Conservation (phyloP, 108 stramenopile genomes). For the Pseudonitzschia delicatissima region DNA sequence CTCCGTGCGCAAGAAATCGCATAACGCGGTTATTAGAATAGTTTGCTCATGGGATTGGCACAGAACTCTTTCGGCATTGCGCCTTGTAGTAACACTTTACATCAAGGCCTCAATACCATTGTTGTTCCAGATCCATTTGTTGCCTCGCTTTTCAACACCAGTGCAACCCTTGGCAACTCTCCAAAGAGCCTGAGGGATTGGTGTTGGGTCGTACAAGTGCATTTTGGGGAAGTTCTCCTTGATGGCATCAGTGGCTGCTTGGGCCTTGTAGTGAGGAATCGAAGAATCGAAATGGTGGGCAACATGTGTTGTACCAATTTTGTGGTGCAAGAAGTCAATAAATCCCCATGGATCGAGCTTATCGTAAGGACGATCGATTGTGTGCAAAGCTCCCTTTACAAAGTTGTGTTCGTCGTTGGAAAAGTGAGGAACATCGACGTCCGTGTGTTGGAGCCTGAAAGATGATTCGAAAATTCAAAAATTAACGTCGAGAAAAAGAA, state of each 20-base stretch:
- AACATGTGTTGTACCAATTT: constrained; percentile 96
- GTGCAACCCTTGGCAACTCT: constrained; percentile 81
- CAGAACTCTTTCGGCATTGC: no score
- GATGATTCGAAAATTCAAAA: neutral
- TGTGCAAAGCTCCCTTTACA: constrained; percentile 95
- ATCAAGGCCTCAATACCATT: constrained; percentile 55
- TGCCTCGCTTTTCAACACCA: constrained; percentile 70
- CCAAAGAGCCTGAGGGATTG: constrained; percentile 85
- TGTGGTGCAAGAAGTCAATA: constrained; percentile 94
- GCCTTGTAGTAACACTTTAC: no score
- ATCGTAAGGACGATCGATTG: constrained; percentile 95
- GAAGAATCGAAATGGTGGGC: constrained; percentile 95
- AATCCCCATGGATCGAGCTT: constrained; percentile 83
- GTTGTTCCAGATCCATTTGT: constrained; percentile 78
- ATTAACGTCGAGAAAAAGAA: neutral
- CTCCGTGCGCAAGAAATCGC: no score
- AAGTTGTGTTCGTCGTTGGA: constrained; percentile 88
- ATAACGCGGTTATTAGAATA: no score
- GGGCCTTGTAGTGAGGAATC: constrained; percentile 87
- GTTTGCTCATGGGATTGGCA: no score
- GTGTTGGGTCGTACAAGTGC: constrained; percentile 84
- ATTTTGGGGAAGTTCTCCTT: constrained; percentile 79
- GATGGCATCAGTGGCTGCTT: constrained; percentile 86
- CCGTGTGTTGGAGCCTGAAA: constrained; percentile 95
- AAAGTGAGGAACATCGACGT: constrained; percentile 96